A percentile compares a stretch with the other conserved stretches of the same genome.
Evolutionary conservation across 1,284 basidiomycete species (phyloP).

Genomic region (Crucibulum parvulum): DNA sequence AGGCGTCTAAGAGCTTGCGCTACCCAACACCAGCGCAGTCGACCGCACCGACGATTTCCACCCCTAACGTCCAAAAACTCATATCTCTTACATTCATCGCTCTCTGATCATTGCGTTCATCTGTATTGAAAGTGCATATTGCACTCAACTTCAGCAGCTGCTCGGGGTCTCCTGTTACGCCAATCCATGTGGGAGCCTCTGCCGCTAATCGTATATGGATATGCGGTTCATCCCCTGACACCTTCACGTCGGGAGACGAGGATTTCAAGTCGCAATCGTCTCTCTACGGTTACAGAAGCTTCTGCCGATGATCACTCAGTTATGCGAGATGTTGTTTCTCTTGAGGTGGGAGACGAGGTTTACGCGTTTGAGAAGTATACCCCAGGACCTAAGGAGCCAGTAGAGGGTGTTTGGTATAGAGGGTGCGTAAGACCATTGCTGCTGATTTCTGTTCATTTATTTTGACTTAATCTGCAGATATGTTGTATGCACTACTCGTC

Average conservation of each 20-base stretch:
- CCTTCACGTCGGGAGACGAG: slow-evolving; percentile 78
- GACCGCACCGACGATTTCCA: too few species aligned
- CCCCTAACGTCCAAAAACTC: too few species aligned
- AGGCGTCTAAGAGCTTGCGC: too few species aligned
- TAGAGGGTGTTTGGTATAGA: slow-evolving; percentile 86
- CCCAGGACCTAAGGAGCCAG: slow-evolving; percentile 68
- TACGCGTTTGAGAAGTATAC: slow-evolving; percentile 95
- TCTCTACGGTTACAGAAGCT: slow-evolving; percentile 74
- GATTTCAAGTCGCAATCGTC: slow-evolving; percentile 64
- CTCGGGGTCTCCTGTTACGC: not conserved
- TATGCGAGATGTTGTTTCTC: slow-evolving; percentile 78
- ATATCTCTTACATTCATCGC: too few species aligned
- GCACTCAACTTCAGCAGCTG: slow-evolving; percentile 5
- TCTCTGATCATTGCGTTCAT: too few species aligned
- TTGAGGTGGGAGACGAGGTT: slow-evolving; percentile 94
- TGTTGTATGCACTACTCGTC: slow-evolving; percentile 83
- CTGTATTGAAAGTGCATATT: too few species aligned
- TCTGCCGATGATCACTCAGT: slow-evolving; percentile 70
- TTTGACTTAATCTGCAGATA: slow-evolving; percentile 58
- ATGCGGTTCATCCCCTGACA: slow-evolving; percentile 80
- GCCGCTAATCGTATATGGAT: slow-evolving; percentile 83
- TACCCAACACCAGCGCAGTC: too few species aligned
- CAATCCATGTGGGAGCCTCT: slow-evolving; percentile 76
- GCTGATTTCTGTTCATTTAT: slow-evolving; percentile 11
- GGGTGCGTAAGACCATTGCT: slow-evolving; percentile 64